Evolutionary conservation across 2,329 filamentous ascomycete species (phyloP).

Genomic region (Penicillium sp.): DNA sequence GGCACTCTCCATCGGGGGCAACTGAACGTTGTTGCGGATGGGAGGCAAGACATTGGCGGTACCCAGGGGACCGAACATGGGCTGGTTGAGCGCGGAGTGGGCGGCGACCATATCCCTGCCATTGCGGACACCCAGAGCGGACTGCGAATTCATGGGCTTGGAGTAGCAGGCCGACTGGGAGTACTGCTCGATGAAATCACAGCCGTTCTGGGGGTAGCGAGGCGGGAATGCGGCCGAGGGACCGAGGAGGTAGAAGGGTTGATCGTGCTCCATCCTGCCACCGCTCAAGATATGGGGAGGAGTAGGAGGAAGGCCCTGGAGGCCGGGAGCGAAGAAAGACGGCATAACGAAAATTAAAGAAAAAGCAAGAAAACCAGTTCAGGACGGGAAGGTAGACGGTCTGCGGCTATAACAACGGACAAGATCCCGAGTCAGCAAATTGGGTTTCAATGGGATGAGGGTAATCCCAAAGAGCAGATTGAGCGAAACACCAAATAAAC

Average conservation of each 20-base stretch:
- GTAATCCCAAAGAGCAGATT: too few species aligned
- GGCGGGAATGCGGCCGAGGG: slow-evolving; percentile 35
- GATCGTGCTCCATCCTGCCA: slow-evolving; percentile 35
- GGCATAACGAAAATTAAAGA: slow-evolving; percentile 32
- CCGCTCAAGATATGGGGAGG: slow-evolving; percentile 36
- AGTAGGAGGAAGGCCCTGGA: slow-evolving; percentile 34
- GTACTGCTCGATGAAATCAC: slow-evolving; percentile 41
- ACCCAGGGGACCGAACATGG: slow-evolving; percentile 30
- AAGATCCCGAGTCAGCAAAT: too few species aligned
- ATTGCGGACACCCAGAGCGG: slow-evolving; percentile 22
- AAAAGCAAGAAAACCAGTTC: slow-evolving; percentile 23
- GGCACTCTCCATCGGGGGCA: slow-evolving; percentile 37
- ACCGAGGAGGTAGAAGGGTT: slow-evolving; percentile 32
- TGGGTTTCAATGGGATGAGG: too few species aligned
- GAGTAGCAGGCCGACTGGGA: slow-evolving; percentile 35
- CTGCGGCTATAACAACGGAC: too few species aligned
- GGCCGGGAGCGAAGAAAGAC: slow-evolving; percentile 36
- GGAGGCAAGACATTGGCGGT: slow-evolving; percentile 34
- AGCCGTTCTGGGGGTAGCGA: slow-evolving; percentile 37
- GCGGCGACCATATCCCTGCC: slow-evolving; percentile 27
- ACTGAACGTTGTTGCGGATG: slow-evolving; percentile 34
- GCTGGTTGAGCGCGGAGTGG: too few species aligned
- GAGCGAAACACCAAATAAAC: slow-evolving; percentile 2
- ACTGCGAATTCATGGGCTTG: slow-evolving; percentile 29
- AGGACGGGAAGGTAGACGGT: slow-evolving; percentile 35